phyloP scores from a whole-genome alignment of 257 asterid genomes.

The Ehretia macrophylla region DNA sequence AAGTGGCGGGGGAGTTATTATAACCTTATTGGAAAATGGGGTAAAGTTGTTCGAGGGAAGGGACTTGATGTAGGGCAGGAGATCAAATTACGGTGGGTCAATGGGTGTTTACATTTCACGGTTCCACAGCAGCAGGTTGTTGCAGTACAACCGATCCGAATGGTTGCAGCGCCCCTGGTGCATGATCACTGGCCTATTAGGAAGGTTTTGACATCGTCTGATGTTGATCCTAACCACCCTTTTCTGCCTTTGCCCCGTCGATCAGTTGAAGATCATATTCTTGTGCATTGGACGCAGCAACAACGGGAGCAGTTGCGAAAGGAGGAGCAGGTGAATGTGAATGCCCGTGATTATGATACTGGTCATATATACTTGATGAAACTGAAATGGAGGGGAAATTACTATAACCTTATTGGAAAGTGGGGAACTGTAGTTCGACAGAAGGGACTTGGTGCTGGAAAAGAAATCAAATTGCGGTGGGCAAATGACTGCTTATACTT shows the following conservation, averaged over 20 bases:
- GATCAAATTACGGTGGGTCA: slow-evolving; percentile 61
- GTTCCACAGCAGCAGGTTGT: slow-evolving; percentile 68
- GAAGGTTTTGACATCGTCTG: slow-evolving; percentile 67
- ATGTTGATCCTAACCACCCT: slow-evolving; percentile 78
- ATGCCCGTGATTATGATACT: slow-evolving; percentile 67
- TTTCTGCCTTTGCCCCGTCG: slow-evolving; percentile 79
- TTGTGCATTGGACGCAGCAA: slow-evolving; percentile 62
- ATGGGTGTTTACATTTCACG: slow-evolving; percentile 72
- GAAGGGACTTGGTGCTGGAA: slow-evolving; percentile 72
- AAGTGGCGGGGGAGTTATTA: slow-evolving; percentile 85
- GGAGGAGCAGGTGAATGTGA: slow-evolving; percentile 68
- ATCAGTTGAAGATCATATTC: slow-evolving; percentile 75
- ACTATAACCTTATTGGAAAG: slow-evolving; percentile 67
- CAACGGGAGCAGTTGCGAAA: slow-evolving; percentile 62
- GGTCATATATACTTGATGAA: slow-evolving; percentile 72
- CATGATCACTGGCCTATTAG: slow-evolving; percentile 79
- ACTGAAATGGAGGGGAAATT: slow-evolving; percentile 74
- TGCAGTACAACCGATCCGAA: slow-evolving; percentile 42
- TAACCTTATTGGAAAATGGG: slow-evolving; percentile 83
- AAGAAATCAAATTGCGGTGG: slow-evolving; percentile 69
- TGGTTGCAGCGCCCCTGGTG: slow-evolving; percentile 42
- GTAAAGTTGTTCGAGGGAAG: slow-evolving; percentile 67
- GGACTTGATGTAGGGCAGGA: slow-evolving; percentile 81
- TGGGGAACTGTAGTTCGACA: slow-evolving; percentile 71
- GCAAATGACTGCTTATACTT: slow-evolving; percentile 60